Percentiles rank a stretch among this genome's conserved stretches.
Conservation (phyloP, 2,329 filamentous ascomycete genomes). For the Pseudogymnoascus sp. region DNA sequence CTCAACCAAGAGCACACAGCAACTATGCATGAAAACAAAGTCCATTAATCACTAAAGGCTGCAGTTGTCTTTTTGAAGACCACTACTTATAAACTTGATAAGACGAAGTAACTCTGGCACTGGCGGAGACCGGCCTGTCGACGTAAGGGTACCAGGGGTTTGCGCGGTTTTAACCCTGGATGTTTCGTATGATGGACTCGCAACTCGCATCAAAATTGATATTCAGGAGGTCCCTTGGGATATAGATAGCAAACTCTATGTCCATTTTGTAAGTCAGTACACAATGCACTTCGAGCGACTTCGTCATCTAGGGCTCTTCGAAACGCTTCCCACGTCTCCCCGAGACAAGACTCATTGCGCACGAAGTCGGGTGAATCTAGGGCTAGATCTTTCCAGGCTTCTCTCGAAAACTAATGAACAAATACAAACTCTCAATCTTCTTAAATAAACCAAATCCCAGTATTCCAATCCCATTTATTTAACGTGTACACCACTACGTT, state of each 20-base stretch:
- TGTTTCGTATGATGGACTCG: not conserved
- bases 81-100: not conserved
- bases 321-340: not conserved
- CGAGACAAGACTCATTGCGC: not conserved
- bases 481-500: not conserved
- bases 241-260: not conserved
- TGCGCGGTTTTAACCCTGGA: not conserved
- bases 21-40: not conserved
- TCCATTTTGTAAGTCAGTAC: not conserved
- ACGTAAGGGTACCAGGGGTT: not conserved
- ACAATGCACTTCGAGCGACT: not conserved
- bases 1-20: not conserved
- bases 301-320: not conserved
- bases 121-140: not conserved
- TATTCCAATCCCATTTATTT: not conserved
- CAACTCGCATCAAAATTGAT: not conserved
- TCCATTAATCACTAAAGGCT: not conserved
- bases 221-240: slow-evolving; percentile 4
- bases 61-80: not conserved
- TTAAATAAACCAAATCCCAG: not conserved
- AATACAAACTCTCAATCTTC: not conserved
- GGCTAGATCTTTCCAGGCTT: not conserved
- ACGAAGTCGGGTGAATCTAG: not conserved
- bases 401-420: not conserved
- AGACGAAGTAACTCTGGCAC: not conserved